Evolutionary conservation across 257 asterid species (phyloP).

Genomic region (Fraxinus cuspidata): DNA sequence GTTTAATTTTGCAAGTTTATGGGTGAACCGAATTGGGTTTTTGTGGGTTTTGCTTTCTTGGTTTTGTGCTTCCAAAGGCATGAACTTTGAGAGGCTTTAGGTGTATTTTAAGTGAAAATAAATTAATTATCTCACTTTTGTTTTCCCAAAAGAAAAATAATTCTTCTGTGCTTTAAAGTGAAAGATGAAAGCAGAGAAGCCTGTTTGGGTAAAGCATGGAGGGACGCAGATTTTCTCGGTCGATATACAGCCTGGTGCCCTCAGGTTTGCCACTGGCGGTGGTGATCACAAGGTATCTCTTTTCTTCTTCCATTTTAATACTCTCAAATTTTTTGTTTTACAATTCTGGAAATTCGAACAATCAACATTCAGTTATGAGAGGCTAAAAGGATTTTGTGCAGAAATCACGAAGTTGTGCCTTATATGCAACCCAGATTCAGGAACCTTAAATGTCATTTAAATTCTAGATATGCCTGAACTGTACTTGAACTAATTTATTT

Average conservation of each 20-base stretch:
- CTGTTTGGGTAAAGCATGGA: constrained; percentile 82
- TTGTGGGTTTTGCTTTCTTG: constrained; percentile 20
- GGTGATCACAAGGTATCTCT: constrained; percentile 86
- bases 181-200: constrained; percentile 84
- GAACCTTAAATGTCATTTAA: not conserved
- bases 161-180: constrained; percentile 19
- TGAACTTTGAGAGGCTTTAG: constrained; percentile 27
- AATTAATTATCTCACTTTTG: not conserved
- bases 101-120: constrained; percentile 38
- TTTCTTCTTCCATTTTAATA: not conserved
- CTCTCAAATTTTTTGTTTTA: not conserved
- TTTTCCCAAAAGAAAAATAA: not conserved
- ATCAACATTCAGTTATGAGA: not conserved
- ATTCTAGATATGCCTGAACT: not conserved
- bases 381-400: not conserved
- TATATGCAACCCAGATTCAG: not conserved
- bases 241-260: constrained; percentile 97
- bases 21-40: constrained; percentile 22
- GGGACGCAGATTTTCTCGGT: constrained; percentile 89
- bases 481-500: not conserved
- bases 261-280: constrained; percentile 97
- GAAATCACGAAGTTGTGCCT: not conserved
- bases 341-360: not conserved
- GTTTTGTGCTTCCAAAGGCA: constrained; percentile 34
- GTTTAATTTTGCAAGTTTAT: constrained; percentile 26